A percentile compares a stretch with the other conserved stretches of the same genome.
phyloP scores from a whole-genome alignment of 225 moss, liverwort and hornwort genomes.

The Pleurozium schreberi region DNA sequence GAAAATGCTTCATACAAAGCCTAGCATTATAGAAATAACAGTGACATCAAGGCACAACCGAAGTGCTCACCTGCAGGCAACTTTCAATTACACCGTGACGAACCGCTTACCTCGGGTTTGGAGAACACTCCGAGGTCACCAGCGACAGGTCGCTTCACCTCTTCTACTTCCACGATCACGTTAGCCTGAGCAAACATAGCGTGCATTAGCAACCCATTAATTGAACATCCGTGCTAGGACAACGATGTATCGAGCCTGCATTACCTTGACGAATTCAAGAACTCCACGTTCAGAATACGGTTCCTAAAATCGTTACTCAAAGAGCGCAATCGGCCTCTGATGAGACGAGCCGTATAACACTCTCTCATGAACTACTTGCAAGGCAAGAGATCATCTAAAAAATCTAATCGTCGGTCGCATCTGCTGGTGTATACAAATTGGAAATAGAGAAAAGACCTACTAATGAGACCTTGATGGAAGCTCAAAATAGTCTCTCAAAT shows the following conservation, averaged over 20 bases:
- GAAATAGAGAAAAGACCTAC: not conserved
- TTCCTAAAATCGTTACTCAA: not conserved
- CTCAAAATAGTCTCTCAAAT: not conserved
- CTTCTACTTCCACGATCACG: conserved; percentile 94
- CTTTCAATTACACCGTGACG: not conserved
- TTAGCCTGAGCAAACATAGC: conserved; percentile 45
- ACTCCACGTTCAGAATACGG: not conserved
- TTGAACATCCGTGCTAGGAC: not conserved
- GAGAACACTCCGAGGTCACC: conserved; percentile 93
- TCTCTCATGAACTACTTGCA: not conserved
- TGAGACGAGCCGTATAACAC: not conserved
- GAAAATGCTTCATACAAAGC: not conserved
- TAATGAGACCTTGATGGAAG: not conserved
- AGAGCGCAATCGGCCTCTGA: not conserved
- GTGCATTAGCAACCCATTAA: not conserved
- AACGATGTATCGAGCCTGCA: not conserved
- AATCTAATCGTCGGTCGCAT: not conserved
- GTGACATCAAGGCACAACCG: not conserved
- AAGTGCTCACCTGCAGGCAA: not conserved
- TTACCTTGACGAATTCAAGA: not conserved
- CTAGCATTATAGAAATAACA: not conserved
- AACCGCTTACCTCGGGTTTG: conserved; percentile 83
- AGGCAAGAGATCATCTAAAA: not conserved
- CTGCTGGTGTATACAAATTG: not conserved
- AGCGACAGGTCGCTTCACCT: conserved; percentile 79